Base-by-base conservation (phyloP, 192 early-diverging fungal genomes). In the Pilobolus umbonatus region DNA sequence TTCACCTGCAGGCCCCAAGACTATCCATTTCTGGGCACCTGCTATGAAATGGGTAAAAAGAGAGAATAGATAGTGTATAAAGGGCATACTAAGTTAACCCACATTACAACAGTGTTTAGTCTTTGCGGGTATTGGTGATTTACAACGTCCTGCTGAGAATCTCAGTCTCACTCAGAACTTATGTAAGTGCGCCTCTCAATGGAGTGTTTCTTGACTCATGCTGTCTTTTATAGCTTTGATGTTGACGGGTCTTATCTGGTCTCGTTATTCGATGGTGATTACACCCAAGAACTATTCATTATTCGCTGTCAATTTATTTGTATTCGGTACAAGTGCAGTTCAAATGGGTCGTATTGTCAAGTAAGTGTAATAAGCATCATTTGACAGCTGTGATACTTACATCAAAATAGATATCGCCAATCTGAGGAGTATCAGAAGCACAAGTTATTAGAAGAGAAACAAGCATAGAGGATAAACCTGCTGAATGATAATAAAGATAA, bases 21-120 rank as follows among this genome's bases (percentile, higher is more conserved):
- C 96, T 44, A 86, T 98, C 64, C 91, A 93, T 74, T 98, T 98
- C 71, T 98, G 96, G 96, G 96, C 94, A 0, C 96, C 96, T 49
- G 75, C 85, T 50, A 85, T 81, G 77, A 94, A 94, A 87, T 92
- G 90, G 90, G 87, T 88, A 80, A 53, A 70, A 44, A 17, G 25
- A 65, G 3, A 32, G 29, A 15, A 52, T 15, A 52, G 19, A 42
- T 19, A 17, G 15, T 30, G 19, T n/a, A 14, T 21, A 28, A 45
- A 48, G n/a, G 31, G 21, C 21, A 21, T 32, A 59, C 45, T 28
- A 30, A 25, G 35, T 40, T 45, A 21, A 39, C 29, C 40, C 6
- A 12, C 14, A 12, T 45, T 38, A 26, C 59, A 45, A 10, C 76
- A 92, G 92, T 88, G 87, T 11, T 74, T 98, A 47, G 94, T 98